Percentiles rank a stretch among this genome's conserved stretches.
Conservation (phyloP, 768 basidiomycete species). For the Dioszegia crocea region DNA sequence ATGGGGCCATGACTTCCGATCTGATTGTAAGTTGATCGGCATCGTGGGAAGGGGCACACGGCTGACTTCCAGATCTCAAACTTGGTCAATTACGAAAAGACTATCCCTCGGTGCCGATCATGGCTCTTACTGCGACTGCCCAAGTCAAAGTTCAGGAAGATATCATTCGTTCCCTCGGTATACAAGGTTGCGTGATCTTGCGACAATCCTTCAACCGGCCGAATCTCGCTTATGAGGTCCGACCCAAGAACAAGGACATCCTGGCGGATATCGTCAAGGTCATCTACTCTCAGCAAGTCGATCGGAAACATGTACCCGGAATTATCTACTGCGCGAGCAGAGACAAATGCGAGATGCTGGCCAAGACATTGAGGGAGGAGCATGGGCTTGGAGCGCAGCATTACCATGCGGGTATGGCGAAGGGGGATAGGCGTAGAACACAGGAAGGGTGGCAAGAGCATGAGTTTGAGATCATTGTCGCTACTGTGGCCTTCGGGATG, state of each 20-base stretch:
- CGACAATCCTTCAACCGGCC: conserved; percentile 85
- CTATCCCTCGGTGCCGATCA: conserved; percentile 79
- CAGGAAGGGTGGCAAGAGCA: conserved; percentile 72
- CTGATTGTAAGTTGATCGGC: conserved; percentile 36
- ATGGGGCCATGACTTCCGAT: conserved; percentile 75
- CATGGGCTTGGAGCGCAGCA: conserved; percentile 64
- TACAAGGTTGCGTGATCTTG: conserved; percentile 61
- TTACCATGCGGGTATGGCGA: conserved; percentile 77
- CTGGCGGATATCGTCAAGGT: conserved; percentile 63
- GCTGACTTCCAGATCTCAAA: conserved; percentile 41
- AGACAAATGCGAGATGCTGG: conserved; percentile 73
- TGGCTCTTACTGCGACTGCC: conserved; percentile 95
- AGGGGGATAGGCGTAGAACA: conserved; percentile 60
- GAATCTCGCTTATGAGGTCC: conserved; percentile 76
- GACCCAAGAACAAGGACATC: conserved; percentile 55
- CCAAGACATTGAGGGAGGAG: conserved; percentile 61
- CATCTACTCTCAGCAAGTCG: conserved; percentile 59
- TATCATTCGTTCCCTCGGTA: conserved; percentile 66
- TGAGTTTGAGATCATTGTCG: conserved; percentile 75
- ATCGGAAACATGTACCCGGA: conserved; percentile 54
- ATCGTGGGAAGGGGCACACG: neutral
- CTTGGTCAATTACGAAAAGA: conserved; percentile 66
- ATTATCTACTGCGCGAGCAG: conserved; percentile 79
- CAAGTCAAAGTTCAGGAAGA: conserved; percentile 72
- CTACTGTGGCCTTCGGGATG: conserved; percentile 62